Evolutionary conservation across 2,329 filamentous ascomycete species (phyloP).

Genomic region (Xylaria sp.): DNA sequence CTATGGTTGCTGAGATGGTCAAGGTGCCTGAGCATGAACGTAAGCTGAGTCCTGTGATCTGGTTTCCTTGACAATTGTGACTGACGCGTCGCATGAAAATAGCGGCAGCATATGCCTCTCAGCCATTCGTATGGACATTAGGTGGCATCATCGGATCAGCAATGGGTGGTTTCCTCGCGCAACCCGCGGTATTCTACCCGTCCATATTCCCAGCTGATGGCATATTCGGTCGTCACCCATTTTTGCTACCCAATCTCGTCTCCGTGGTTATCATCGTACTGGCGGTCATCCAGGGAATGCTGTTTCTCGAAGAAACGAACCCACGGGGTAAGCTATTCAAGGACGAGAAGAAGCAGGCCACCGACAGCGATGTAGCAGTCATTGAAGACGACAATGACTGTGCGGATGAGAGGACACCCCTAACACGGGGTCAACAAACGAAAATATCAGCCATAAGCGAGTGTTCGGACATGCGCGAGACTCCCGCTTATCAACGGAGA

Average conservation of each 20-base stretch:
- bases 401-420: conserved; percentile 29
- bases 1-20: conserved; percentile 40
- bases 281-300: conserved; percentile 55
- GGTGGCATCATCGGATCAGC: conserved; percentile 36
- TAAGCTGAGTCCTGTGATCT: conserved; percentile 14
- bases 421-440: conserved; percentile 14
- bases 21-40: conserved; percentile 39
- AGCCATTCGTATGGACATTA: conserved; percentile 36
- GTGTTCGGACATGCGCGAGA: conserved; percentile 31
- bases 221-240: conserved; percentile 59
- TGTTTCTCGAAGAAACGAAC: conserved; percentile 52
- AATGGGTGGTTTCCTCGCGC: conserved; percentile 36
- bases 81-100: background rate
- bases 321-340: conserved; percentile 20
- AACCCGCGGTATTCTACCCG: conserved; percentile 34
- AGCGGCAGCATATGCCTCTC: conserved; percentile 34
- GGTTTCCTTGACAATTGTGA: background rate
- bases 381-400: conserved; percentile 25
- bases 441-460: conserved; percentile 21
- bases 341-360: conserved; percentile 2
- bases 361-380: conserved; percentile 21
- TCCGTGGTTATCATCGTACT: conserved; percentile 56
- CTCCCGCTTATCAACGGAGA: conserved; percentile 8
- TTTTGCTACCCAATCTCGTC: conserved; percentile 63
- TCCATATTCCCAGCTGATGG: conserved; percentile 36